Conservation (phyloP, 352 stramenopile genomes). For the Blastocystis sp. region DNA sequence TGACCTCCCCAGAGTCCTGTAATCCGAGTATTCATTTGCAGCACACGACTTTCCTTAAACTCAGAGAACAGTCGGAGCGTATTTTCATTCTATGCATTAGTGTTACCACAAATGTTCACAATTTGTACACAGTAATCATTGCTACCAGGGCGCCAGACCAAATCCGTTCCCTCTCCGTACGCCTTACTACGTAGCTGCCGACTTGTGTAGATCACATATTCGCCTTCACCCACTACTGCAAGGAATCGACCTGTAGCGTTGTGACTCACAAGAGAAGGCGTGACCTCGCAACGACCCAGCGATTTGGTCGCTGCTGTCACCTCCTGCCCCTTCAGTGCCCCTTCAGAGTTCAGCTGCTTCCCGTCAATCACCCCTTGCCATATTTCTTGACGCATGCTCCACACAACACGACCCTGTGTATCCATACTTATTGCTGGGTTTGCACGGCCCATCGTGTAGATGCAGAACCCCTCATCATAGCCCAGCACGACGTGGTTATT, state of each 20-base stretch:
- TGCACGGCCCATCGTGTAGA: slow-evolving; percentile 92
- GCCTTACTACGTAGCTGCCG: slow-evolving; percentile 80
- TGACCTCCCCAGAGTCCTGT: slow-evolving; percentile 88
- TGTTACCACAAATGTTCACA: background rate
- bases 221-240: slow-evolving; percentile 93
- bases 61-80: slow-evolving; percentile 95
- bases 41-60: slow-evolving; percentile 89
- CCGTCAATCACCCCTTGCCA: slow-evolving; percentile 44
- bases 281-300: slow-evolving; percentile 91
- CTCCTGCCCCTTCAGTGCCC: background rate
- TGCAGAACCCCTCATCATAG: slow-evolving; percentile 82
- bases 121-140: slow-evolving; percentile 77
- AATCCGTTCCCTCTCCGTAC: slow-evolving; percentile 92
- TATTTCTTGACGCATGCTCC: slow-evolving; percentile 95
- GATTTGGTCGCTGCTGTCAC: slow-evolving; percentile 65
- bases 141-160: slow-evolving; percentile 88
- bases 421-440: slow-evolving; percentile 95
- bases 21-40: slow-evolving; percentile 84
- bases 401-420: slow-evolving; percentile 88
- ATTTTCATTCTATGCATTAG: slow-evolving; percentile 77
- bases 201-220: slow-evolving; percentile 99
- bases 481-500: slow-evolving; percentile 65
- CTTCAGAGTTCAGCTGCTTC: background rate
- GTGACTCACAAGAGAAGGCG: slow-evolving; percentile 90
- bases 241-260: slow-evolving; percentile 98